Evolutionary conservation across 192 early-diverging fungal genomes (phyloP).

Genomic region (Thamnidium elegans): DNA sequence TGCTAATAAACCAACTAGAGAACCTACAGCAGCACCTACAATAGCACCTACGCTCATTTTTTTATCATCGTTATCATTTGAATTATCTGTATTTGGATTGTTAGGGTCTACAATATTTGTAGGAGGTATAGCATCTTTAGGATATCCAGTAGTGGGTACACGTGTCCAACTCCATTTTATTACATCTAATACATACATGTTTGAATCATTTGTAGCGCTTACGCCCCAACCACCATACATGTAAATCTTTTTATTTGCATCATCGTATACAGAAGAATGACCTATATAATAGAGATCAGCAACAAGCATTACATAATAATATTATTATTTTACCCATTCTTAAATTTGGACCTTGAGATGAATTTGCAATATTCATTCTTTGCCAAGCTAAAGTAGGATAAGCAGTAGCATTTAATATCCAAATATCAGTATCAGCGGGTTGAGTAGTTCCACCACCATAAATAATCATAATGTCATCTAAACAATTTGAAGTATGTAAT

Average conservation of each 20-base stretch:
- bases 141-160: slow-evolving; percentile 36
- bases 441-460: slow-evolving; percentile 58
- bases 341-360: slow-evolving; percentile 46
- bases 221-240: slow-evolving; percentile 66
- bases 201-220: slow-evolving; percentile 46
- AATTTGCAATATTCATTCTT: slow-evolving; percentile 32
- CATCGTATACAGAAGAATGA: slow-evolving; percentile 60
- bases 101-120: not conserved
- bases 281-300: slow-evolving; percentile 40
- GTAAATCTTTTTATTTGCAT: slow-evolving; percentile 53
- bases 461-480: slow-evolving; percentile 64
- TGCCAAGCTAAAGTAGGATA: slow-evolving; percentile 36
- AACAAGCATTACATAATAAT: not conserved
- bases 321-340: slow-evolving; percentile 36
- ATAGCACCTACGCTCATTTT: slow-evolving; percentile 35
- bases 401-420: slow-evolving; percentile 43
- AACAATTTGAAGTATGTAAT: slow-evolving; percentile 65
- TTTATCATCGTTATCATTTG: not conserved
- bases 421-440: slow-evolving; percentile 48
- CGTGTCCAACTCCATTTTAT: slow-evolving; percentile 58
- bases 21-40: slow-evolving; percentile 39
- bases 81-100: no score
- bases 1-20: slow-evolving; percentile 3
- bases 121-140: not conserved
- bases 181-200: slow-evolving; percentile 65